Conservation (phyloP, 2,329 filamentous ascomycete species). For the Xylaria multiplex region DNA sequence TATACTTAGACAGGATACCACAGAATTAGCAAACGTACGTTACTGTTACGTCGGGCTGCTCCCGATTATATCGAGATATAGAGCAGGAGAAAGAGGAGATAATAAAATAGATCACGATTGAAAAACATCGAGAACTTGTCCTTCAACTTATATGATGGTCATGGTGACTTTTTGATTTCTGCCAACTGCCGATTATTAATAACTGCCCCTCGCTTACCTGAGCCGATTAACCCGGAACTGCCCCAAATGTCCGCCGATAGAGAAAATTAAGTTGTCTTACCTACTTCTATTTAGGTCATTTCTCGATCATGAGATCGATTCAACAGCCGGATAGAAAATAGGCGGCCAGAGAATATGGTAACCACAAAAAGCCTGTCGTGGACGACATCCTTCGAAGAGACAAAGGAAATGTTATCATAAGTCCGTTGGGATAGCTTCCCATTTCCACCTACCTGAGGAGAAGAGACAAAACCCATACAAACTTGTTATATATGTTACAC, state of each 20-base stretch:
- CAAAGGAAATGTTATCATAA: neutral
- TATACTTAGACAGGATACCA: neutral
- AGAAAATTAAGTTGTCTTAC: neutral
- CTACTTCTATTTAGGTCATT: neutral
- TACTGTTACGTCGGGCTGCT: no score
- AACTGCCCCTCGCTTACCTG: neutral
- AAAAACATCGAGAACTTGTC: neutral
- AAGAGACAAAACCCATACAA: conserved; percentile 11
- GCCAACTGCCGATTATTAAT: neutral
- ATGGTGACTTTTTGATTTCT: neutral
- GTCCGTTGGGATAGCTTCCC: neutral
- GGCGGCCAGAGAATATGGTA: neutral
- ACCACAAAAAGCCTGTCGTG: neutral
- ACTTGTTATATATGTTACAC: conserved; percentile 27
- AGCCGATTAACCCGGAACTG: conserved; percentile 6
- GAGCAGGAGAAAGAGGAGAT: no score
- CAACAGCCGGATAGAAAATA: neutral
- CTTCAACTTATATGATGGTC: neutral
- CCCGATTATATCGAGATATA: neutral
- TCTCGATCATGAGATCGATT: neutral
- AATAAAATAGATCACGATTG: no score
- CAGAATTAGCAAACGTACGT: neutral
- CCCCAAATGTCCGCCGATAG: conserved; percentile 9
- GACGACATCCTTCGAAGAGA: neutral
- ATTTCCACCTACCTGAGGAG: neutral